Conservation (phyloP, 2,329 filamentous ascomycete species). For the Diaporthe nobilis region DNA sequence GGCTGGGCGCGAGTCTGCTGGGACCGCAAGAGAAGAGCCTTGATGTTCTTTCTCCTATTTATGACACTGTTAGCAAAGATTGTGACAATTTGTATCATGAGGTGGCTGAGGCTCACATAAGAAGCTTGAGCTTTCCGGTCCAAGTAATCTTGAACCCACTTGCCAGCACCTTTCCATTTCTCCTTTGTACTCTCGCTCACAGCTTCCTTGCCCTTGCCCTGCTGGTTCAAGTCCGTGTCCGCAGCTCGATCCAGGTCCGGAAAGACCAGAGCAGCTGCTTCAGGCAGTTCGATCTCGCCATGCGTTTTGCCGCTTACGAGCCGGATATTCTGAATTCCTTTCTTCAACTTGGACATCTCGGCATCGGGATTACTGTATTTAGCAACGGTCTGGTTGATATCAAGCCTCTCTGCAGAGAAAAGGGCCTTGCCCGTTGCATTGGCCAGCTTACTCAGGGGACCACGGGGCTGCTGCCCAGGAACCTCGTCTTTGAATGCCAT, state of each 20-base stretch:
- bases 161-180: slow-evolving; percentile 50
- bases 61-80: not conserved
- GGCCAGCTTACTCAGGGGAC: slow-evolving; percentile 42
- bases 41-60: slow-evolving; percentile 55
- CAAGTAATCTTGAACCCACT: slow-evolving; percentile 61
- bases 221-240: slow-evolving; percentile 45
- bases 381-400: slow-evolving; percentile 53
- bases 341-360: slow-evolving; percentile 42
- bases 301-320: slow-evolving; percentile 53
- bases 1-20: slow-evolving; percentile 47
- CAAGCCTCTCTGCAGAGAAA: slow-evolving; percentile 44
- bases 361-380: slow-evolving; percentile 50
- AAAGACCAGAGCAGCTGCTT: slow-evolving; percentile 56
- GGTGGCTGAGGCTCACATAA: slow-evolving; percentile 52
- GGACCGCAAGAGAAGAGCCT: slow-evolving; percentile 53
- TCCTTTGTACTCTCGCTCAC: slow-evolving; percentile 33
- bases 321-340: slow-evolving; percentile 51
- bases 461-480: slow-evolving; percentile 38
- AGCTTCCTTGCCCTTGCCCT: slow-evolving; percentile 44
- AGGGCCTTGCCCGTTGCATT: slow-evolving; percentile 39
- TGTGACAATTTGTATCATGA: not conserved
- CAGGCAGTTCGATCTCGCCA: slow-evolving; percentile 54
- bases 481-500: slow-evolving; percentile 49
- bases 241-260: slow-evolving; percentile 52
- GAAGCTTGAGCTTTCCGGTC: slow-evolving; percentile 63